Percentiles rank a stretch among this genome's conserved stretches.
Evolutionary conservation across 257 asterid species (phyloP).

Genomic region (Jacaranda mimosifolia): DNA sequence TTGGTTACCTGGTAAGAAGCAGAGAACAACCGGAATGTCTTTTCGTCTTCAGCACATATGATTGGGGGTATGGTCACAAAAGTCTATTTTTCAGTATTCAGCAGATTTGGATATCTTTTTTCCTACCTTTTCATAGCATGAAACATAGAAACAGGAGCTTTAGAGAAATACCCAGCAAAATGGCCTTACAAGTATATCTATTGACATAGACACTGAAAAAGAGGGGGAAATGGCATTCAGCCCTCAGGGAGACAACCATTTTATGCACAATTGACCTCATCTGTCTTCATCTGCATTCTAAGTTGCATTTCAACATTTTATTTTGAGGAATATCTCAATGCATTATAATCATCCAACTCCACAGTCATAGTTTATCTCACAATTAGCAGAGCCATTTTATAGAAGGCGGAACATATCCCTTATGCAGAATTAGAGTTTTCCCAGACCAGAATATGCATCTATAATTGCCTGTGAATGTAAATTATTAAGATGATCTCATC

Average conservation of each 20-base stretch:
- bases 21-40: slow-evolving; percentile 29
- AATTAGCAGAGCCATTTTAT: slow-evolving; percentile 9
- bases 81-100: slow-evolving; percentile 14
- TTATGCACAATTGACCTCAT: too few species aligned
- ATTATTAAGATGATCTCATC: slow-evolving; percentile 5
- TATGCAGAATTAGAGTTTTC: too few species aligned
- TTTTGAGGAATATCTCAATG: neutral
- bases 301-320: neutral
- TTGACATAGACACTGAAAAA: neutral
- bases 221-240: too few species aligned
- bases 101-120: slow-evolving; percentile 19
- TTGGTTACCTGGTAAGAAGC: slow-evolving; percentile 40
- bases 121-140: slow-evolving; percentile 4
- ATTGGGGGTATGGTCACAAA: slow-evolving; percentile 28
- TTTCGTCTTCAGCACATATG: slow-evolving; percentile 22
- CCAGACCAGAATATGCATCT: neutral
- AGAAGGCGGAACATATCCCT: neutral
- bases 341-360: neutral
- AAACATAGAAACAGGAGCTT: slow-evolving; percentile 10
- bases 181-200: neutral
- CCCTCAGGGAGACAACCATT: too few species aligned
- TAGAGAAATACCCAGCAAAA: neutral
- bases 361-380: neutral
- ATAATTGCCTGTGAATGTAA: neutral
- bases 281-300: too few species aligned